Evolutionary conservation across 2,329 filamentous ascomycete genomes (phyloP), one percentile per base, ranked within the genome.

Genomic region (Alternaria arbusti): DNA sequence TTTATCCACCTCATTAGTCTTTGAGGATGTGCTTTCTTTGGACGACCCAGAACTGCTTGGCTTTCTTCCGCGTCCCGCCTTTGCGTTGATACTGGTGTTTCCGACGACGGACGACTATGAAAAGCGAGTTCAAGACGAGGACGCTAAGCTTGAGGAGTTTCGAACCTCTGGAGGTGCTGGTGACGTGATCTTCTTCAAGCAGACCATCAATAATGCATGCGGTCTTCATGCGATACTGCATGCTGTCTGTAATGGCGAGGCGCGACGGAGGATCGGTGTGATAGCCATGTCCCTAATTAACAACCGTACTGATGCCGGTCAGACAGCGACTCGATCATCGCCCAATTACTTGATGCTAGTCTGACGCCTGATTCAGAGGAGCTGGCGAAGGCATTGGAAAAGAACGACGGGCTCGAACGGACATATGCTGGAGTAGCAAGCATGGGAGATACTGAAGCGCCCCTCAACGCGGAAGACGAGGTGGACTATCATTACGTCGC

Each of bases 181-280:
- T 74, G 89, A 90, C 1, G 91, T 97, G 0, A 76, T 96, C 5
- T 98, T 93, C 93, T 97, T 93, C 85, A 91, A 89, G 71, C 95
- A 98, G 83, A 98, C 94, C 0, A 97, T 98, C 73, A 88, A 91
- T 64, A 97, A 98, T 78, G 93, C 95, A 1, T 98, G 95, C 79
- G 95, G 95, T 0, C 83, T 97, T 47, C 97, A 97, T 84, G 96
- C 92, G 0, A 81, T 98, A 26, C 79, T 98, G 49, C 96, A 98
- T 78, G 91, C 90, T 17, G 88, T 93, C 0, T 86, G 86, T 49
- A 99, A 98, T 79, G 94, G 94, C 0, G 85, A 86, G 1, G 90
- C 92, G 1, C 83, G 86, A 59, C 81, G 82, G 4, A 87, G 90
- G 57, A 87, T 97, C 58, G 80, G 86, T 83, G 78, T 63, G 73